Evolutionary conservation across 1,139 yeast genomes (phyloP).

Genomic region (Yamadazyma atlantica): DNA sequence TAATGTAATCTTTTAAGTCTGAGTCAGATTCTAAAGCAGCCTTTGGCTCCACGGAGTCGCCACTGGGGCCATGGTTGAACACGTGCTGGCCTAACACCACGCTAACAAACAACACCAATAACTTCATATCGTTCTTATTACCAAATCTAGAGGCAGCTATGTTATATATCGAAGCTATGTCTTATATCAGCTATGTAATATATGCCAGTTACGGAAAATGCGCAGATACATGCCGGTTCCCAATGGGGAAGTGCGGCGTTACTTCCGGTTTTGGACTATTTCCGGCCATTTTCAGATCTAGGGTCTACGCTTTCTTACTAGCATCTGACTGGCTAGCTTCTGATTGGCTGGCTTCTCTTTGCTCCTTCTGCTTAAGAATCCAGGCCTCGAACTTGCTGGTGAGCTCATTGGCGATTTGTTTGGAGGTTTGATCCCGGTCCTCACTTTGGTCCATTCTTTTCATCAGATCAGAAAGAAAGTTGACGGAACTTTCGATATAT

Average conservation of each 20-base stretch:
- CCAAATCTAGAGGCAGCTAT: not conserved
- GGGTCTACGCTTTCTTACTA: too few species aligned
- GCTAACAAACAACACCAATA: not conserved
- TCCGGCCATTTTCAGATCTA: too few species aligned
- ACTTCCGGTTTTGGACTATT: too few species aligned
- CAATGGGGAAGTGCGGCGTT: too few species aligned
- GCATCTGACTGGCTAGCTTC: not conserved
- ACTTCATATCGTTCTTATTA: not conserved
- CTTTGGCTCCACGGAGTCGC: too few species aligned
- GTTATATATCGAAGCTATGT: too few species aligned
- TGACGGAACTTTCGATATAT: slow-evolving; percentile 29
- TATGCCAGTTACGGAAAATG: too few species aligned
- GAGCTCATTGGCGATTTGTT: slow-evolving; percentile 42
- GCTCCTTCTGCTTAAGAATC: slow-evolving; percentile 21
- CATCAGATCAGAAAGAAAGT: slow-evolving; percentile 28
- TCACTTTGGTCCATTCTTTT: slow-evolving; percentile 30
- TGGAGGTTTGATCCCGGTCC: slow-evolving; percentile 35
- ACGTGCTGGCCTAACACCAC: slow-evolving; percentile 3
- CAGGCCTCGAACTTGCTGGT: slow-evolving; percentile 29
- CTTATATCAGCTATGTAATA: too few species aligned
- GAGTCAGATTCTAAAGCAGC: not conserved
- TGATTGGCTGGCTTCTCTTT: slow-evolving; percentile 6
- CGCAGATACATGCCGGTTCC: too few species aligned
- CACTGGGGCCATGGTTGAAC: not conserved
- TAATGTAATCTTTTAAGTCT: slow-evolving; percentile 9